Base-by-base conservation (phyloP, 306 rosid species). In the Inga oerstediana region DNA sequence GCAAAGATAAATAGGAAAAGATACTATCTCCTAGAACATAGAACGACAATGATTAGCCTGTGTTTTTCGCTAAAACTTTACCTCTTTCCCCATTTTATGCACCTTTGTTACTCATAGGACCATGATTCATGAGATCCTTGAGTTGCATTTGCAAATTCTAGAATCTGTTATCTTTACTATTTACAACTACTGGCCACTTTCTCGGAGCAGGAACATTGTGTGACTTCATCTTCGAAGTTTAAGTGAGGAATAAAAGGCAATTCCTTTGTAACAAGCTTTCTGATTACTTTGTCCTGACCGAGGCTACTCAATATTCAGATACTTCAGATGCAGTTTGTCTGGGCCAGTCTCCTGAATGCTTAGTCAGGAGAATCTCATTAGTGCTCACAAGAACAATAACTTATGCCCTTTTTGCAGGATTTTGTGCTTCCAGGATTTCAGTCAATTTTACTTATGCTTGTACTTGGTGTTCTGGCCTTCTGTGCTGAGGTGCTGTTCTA, bases 401-500 rank as follows among this genome's bases (percentile, higher is more conserved):
- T 52, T 77, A 43, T 34, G 67, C 77, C 35, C 22, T 19, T 79
- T 68, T 66, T 87, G 84, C 94, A 94, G 98, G 91, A 76, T 70
- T 89, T 89, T 77, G 94, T 91, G 80, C 79, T 92, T 68, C 98
- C 98, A 13, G 68, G 84, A 80, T 22, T 91, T 15, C 82, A 76
- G 82, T 87, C 95, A 37, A 74, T 86, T 81, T 48, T 86, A 51
- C 80, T 89, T 72, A 87, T 91, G 95, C 82, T 92, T 75, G 81
- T 88, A 64, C 91, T 88, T 20, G 89, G 97, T 64, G 56, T 88
- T 76, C 80, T 94, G 59, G 93, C 95, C 81, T 91, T 92, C 88
- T 89, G 89, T 59, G 98, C 97, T 2, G 98, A 94, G 97, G 98
- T 94, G 77, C 51, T 62, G 80, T 51, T 74, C 77, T 78, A 77